Evolutionary conservation across 306 rosid genomes (phyloP), one percentile per base, ranked within the genome.

Genomic region (Corylus avellana): DNA sequence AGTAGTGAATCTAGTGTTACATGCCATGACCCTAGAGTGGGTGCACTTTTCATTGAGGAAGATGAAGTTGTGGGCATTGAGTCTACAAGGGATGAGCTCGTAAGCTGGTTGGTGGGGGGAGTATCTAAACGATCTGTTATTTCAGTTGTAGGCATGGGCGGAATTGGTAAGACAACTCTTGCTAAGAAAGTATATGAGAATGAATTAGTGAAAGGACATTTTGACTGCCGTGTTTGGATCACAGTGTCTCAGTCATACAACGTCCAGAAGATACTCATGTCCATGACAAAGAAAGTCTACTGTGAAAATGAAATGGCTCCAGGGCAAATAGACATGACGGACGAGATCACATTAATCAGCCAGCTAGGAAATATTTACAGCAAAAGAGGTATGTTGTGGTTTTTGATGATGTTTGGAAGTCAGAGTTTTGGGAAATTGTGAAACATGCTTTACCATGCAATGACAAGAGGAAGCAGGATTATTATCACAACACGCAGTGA

Each of bases 361-460:
- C 25, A 64, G 6, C 22, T 64, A 64, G 70, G 70, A 4, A 35
- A 32, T 64, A 35, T 64, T 64, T 64, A 64, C 70, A 32, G 12
- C 70, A 35, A 35, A 64, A 64, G 70, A 64, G n/a, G 46, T 64
- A 64, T 64, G 22, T 35, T 16, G 70, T 64, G 11, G 70, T 35
- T 64, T 64, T 64, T 14, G 25, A 64, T 35, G 70, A 35, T 64
- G 70, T 64, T 20, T 64, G 48, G 70, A 64, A 64, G 25, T 35
- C 48, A 14, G 48, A 64, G 70, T 35, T 64, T 39, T 35, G 70
- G 48, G 70, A 64, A 35, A 20, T 64, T 32, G 13, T 64, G 48
- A 64, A 64, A 64, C 48, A 64, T 35, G 70, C 70, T 17, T 64
- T 64, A 64, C 70, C 70, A 3, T 32, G 70, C 20, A 64, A 64